Base-by-base conservation (phyloP, 768 basidiomycete genomes). In the Gelatoporia subvermispora region DNA sequence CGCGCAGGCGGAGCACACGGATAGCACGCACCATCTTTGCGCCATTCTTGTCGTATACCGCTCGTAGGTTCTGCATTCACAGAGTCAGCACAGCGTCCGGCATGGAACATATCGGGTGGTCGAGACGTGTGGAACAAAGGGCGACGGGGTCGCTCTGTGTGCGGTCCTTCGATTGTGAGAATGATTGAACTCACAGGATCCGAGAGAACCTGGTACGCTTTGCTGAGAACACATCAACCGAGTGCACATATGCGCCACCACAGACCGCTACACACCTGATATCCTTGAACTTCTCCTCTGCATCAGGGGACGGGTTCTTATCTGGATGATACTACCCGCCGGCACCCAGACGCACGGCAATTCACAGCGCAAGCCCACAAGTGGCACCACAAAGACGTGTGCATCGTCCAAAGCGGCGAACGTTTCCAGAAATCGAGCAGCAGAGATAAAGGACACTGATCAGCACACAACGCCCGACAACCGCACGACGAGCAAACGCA, bases 281-380 rank as follows among this genome's bases (percentile, higher is more conserved):
- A 40, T 96, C 90, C 69, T 97, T 95, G 74, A 99, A 99, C 72
- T 84, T 93, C 65, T 89, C 86, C 64, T 93, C 93, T 1, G 95
- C 96, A 60, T 92, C 91, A n/a, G 83, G 77, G 3, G 90, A 87
- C 7, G 81, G 77, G 61, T 97, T 97, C 77, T 95, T 96, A 70
- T 96, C 94, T 4, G 93, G 94, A 64, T 96, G 93, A 64, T 85
- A 95, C 88, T 93, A 31, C 28, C 13, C 28, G 28, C 7, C 7
- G 28, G 28, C 28, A 31, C 28, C 28, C 5, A 13, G 28, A 13
- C 13, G n/a, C n/a, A n/a, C n/a, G n/a, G n/a, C n/a, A n/a, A n/a
- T n/a, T n/a, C n/a, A n/a, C n/a, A n/a, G n/a, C n/a, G n/a, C n/a
- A n/a, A n/a, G n/a, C n/a, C n/a, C n/a, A n/a, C n/a, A n/a, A n/a